Percentiles rank a stretch among this genome's conserved stretches.
Evolutionary conservation across 2,329 filamentous ascomycete genomes (phyloP).

Genomic region (Mycosphaerelloides madeirae): DNA sequence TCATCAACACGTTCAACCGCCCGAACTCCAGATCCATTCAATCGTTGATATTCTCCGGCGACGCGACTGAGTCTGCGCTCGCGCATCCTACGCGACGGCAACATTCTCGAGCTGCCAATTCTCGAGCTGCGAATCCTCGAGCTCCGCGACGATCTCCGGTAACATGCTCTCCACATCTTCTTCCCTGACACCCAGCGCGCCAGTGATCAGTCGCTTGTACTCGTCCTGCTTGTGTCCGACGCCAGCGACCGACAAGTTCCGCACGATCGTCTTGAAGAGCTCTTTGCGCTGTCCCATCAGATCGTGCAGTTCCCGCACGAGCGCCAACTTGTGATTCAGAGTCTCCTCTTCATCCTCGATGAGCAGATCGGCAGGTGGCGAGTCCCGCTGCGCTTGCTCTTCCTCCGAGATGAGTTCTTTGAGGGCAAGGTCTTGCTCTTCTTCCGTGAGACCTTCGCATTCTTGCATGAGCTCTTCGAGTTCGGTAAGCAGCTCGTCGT

Average conservation of each 20-base stretch:
- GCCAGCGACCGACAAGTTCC: conserved; percentile 63
- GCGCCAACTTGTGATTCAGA: conserved; percentile 50
- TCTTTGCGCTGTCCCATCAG: conserved; percentile 56
- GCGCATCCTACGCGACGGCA: conserved; percentile 15
- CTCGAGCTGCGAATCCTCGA: conserved; percentile 39
- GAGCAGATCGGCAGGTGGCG: conserved; percentile 13
- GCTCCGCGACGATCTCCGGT: conserved; percentile 46
- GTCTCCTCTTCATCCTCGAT: conserved; percentile 38
- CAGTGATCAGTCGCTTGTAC: conserved; percentile 65
- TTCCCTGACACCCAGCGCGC: conserved; percentile 63
- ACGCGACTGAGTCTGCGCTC: not conserved
- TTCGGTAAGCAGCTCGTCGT: conserved; percentile 33
- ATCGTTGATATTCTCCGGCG: not conserved
- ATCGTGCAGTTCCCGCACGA: conserved; percentile 54
- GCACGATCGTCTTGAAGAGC: conserved; percentile 63
- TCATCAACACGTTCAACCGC: too few relatives aligned
- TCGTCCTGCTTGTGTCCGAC: conserved; percentile 66
- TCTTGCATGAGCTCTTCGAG: conserved; percentile 37
- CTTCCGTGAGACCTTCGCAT: conserved; percentile 40
- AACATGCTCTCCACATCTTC: conserved; percentile 63
- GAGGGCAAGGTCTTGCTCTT: conserved; percentile 41
- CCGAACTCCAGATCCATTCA: not conserved
- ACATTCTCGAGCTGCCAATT: conserved; percentile 27
- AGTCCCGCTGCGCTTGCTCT: conserved; percentile 30
- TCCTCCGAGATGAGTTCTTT: conserved; percentile 28